These are phyloP conservation scores for Triticum dicoccoides DNA, from an alignment of 176 grass and related monocot genomes.

Conservation along the genomic window DNA sequence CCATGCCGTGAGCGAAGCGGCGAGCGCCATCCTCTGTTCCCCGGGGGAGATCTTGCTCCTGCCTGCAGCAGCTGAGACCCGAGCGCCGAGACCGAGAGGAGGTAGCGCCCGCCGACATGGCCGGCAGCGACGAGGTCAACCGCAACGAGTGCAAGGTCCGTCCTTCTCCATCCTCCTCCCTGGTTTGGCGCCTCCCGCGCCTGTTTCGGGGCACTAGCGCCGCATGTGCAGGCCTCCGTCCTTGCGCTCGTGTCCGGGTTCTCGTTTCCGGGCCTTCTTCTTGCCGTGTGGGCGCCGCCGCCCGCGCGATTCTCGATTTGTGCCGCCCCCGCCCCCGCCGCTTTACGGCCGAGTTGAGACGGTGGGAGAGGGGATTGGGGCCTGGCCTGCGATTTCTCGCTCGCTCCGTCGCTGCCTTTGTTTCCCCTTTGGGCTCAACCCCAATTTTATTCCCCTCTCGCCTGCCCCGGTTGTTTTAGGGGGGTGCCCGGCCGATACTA, in stretches of 20 bases:
- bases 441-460: conserved; percentile 43
- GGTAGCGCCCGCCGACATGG: conserved; percentile 46
- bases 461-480: conserved; percentile 34
- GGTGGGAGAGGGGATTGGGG: conserved; percentile 33
- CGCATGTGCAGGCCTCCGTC: conserved; percentile 11
- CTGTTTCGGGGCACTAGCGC: background rate
- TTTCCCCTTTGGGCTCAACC: conserved; percentile 55
- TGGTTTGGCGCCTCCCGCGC: background rate
- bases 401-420: conserved; percentile 48
- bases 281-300: conserved; percentile 6
- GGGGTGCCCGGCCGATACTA: background rate
- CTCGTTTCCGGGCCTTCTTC: conserved; percentile 25
- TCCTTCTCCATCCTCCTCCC: background rate
- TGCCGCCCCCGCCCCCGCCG: background rate
- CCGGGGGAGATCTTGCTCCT: conserved; percentile 13
- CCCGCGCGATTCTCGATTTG: conserved; percentile 22
- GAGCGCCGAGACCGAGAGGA: background rate
- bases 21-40: conserved; percentile 9
- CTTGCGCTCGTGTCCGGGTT: conserved; percentile 1
- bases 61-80: background rate
- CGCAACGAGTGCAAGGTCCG: conserved; percentile 93
- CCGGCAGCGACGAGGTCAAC: conserved; percentile 98
- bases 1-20: conserved; percentile 6
- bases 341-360: conserved; percentile 21
- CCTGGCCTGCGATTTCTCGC: conserved; percentile 37